phyloP scores from a whole-genome alignment of 2,329 filamentous ascomycete genomes.

The Aureobasidium musti region DNA sequence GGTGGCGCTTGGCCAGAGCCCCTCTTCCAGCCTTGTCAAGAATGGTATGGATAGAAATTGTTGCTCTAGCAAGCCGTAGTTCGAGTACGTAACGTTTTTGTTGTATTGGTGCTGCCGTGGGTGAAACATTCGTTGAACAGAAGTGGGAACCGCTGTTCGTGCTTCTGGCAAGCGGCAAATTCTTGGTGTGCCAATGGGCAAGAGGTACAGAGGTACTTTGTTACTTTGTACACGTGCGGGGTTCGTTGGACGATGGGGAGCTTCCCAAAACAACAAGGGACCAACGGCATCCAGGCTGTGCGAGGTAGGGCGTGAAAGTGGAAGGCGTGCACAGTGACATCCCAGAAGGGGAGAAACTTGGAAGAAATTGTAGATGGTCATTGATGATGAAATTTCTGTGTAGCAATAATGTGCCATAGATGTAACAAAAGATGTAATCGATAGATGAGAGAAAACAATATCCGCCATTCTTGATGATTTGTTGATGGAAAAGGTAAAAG shows the following conservation, averaged over 20 bases:
- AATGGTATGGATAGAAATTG: neutral
- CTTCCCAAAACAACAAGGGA: neutral
- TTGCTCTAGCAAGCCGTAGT: neutral
- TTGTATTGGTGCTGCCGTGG: neutral
- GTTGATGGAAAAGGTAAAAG: neutral
- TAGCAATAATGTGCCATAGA: neutral
- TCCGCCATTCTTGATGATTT: slow-evolving; percentile 6
- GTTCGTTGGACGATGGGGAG: slow-evolving; percentile 18
- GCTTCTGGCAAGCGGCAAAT: neutral
- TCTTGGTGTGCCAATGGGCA: neutral
- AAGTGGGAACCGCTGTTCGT: slow-evolving; percentile 20
- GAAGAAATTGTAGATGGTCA: neutral
- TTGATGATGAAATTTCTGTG: neutral
- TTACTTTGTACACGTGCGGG: slow-evolving; percentile 22
- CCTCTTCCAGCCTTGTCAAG: neutral
- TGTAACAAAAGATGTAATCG: neutral
- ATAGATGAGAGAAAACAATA: neutral
- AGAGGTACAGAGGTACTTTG: slow-evolving; percentile 6
- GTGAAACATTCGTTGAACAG: slow-evolving; percentile 10
- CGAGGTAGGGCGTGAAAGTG: neutral
- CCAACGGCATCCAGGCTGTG: slow-evolving; percentile 13
- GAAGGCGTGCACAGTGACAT: neutral
- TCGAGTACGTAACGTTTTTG: neutral
- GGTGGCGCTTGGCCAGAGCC: slow-evolving; percentile 3
- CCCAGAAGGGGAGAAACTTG: neutral